Conservation (phyloP, 2,329 filamentous ascomycete species). For the Fonsecaea nubica region DNA sequence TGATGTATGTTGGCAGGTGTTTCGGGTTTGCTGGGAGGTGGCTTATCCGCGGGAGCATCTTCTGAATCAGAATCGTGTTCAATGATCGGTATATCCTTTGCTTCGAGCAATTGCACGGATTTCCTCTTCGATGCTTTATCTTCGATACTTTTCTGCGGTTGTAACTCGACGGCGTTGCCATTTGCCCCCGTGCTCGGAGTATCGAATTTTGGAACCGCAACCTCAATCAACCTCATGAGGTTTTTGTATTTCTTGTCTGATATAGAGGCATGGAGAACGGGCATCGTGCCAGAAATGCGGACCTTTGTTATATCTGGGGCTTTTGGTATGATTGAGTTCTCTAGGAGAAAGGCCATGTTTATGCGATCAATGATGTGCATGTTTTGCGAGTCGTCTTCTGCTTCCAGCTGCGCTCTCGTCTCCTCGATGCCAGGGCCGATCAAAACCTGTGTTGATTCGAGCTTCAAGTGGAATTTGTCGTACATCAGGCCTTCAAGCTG, state of each 20-base stretch:
- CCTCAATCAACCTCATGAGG: conserved; percentile 93
- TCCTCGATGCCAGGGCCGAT: conserved; percentile 93
- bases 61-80: conserved; percentile 70
- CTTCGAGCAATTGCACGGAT: conserved; percentile 51
- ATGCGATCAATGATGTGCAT: conserved; percentile 95
- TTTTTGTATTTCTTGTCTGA: conserved; percentile 98
- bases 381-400: conserved; percentile 70
- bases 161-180: conserved; percentile 47
- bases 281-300: conserved; percentile 87
- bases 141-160: conserved; percentile 42
- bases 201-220: conserved; percentile 85
- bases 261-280: conserved; percentile 86
- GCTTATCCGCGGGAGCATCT: conserved; percentile 66
- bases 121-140: conserved; percentile 45
- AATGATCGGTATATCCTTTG: conserved; percentile 77
- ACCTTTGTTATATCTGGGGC: conserved; percentile 91
- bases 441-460: conserved; percentile 92
- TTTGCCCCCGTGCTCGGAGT: conserved; percentile 49
- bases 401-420: conserved; percentile 79
- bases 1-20: conserved; percentile 72
- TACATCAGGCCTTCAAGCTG: conserved; percentile 94
- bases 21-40: conserved; percentile 67
- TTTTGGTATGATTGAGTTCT: conserved; percentile 95
- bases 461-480: conserved; percentile 90
- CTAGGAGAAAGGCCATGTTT: conserved; percentile 96